Evolutionary conservation across 805 yeast species (phyloP), one percentile per base, ranked within the genome.

Genomic region (Lachancea lanzarotensis): DNA sequence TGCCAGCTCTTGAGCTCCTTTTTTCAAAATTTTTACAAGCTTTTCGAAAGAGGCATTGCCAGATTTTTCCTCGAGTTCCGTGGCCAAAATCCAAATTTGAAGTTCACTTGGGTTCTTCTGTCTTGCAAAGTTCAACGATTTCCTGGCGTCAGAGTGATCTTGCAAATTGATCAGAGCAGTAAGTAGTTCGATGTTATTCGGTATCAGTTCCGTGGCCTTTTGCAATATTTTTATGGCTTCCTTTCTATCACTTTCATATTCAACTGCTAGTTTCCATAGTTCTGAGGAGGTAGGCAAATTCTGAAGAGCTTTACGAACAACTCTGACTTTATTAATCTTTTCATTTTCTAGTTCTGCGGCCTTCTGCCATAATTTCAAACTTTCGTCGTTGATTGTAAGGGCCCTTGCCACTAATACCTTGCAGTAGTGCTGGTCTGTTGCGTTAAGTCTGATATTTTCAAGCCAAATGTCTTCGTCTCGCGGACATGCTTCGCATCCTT

Each of bases 381-480:
- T 79, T 29, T 63, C 66, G 0, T 79, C 73, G 48, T 81, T 76
- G 52, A 65, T 71, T 44, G 69, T 66, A 2, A 90, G 72, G 0
- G 85, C 95, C 38, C 82, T 79, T 0, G 83, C 75, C 2, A 81
- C 80, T 11, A 89, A 70, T 1, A 70, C 64, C 55, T 77, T 81
- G 41, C 85, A 74, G 13, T 72, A 58, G 35, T 63, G 65, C 2
- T 61, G 20, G 38, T 76, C 74, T 9, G 62, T 46, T 9, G 43
- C 30, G 56, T 87, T 79, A 11, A 90, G 65, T 38, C 86, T 71
- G 5, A 91, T 68, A 56, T 75, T 82, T 50, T 86, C 95, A 7
- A 90, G 61, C 98, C 98, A 91, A 0, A 89, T 69, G 11, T 78
- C 83, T 47, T 81, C 95, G 52, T 71, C 76, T 33, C 66, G 68